Conservation (phyloP, 306 rosid species). For the Prosopis cineraria region DNA sequence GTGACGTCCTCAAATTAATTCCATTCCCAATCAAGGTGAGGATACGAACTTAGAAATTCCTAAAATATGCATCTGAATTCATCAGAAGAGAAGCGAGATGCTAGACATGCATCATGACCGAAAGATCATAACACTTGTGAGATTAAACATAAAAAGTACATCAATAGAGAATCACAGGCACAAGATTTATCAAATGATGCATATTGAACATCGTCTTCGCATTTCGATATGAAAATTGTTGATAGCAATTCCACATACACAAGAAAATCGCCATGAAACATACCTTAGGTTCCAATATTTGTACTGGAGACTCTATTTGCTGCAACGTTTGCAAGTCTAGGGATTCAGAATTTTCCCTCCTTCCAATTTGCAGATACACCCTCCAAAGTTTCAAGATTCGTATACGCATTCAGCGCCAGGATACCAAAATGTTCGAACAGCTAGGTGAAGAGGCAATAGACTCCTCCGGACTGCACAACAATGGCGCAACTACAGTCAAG, state of each 20-base stretch:
- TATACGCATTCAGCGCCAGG: too few species aligned
- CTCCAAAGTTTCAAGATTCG: constrained; percentile 71
- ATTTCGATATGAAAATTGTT: constrained; percentile 2
- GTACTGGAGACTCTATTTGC: constrained; percentile 50
- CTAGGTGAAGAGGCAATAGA: constrained; percentile 29
- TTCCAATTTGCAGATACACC: constrained; percentile 68
- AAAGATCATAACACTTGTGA: background rate
- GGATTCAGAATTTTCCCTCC: constrained; percentile 49
- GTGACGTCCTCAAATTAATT: constrained; percentile 11
- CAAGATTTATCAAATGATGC: too few species aligned
- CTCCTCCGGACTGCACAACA: too few species aligned
- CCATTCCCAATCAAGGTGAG: constrained; percentile 15
- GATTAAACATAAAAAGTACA: constrained; percentile 7
- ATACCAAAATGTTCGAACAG: constrained; percentile 89
- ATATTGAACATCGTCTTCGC: constrained; percentile 2
- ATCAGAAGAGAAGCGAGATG: background rate
- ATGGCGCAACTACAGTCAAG: too few species aligned
- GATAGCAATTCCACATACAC: background rate
- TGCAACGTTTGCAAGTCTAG: too few species aligned
- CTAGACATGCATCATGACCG: background rate
- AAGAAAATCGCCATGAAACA: constrained; percentile 33
- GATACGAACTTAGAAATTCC: constrained; percentile 5
- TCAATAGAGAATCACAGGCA: constrained; percentile 5
- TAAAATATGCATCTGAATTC: background rate
- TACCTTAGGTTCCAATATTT: constrained; percentile 91